Conservation (phyloP, 352 stramenopile genomes). For the Pythium aristosporum region DNA sequence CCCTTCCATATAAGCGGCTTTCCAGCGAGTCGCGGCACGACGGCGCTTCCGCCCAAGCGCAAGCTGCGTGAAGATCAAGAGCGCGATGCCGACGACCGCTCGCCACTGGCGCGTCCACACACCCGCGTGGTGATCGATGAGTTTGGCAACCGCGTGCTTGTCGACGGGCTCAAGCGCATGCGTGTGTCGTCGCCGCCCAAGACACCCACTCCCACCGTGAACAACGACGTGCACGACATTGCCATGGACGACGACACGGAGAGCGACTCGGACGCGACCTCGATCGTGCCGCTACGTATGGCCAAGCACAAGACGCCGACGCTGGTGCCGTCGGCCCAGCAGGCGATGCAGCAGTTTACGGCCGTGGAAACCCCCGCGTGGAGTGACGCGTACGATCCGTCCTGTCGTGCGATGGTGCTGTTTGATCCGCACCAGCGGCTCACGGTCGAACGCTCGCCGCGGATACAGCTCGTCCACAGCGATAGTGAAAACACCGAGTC, state of each 20-base stretch:
- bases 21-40: neutral
- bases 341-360: slow-evolving; percentile 13
- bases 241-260: slow-evolving; percentile 43
- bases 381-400: slow-evolving; percentile 25
- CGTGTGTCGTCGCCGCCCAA: slow-evolving; percentile 51
- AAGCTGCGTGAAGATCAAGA: slow-evolving; percentile 32
- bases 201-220: slow-evolving; percentile 9
- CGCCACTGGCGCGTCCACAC: neutral
- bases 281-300: slow-evolving; percentile 16
- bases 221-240: slow-evolving; percentile 11
- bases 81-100: neutral
- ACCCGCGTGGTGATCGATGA: slow-evolving; percentile 16
- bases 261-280: slow-evolving; percentile 7
- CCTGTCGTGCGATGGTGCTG: slow-evolving; percentile 44
- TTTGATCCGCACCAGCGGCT: slow-evolving; percentile 43
- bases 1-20: slow-evolving; percentile 19
- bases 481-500: slow-evolving; percentile 32
- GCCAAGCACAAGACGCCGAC: neutral
- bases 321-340: slow-evolving; percentile 9
- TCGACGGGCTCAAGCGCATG: slow-evolving; percentile 69
- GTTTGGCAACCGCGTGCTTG: slow-evolving; percentile 35
- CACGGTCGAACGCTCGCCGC: slow-evolving; percentile 24
- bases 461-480: slow-evolving; percentile 52
- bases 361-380: slow-evolving; percentile 3
- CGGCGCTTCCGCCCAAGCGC: slow-evolving; percentile 35